These are phyloP conservation scores for Talaromyces adpressus DNA, from an alignment of 495 filamentous ascomycete species.

Conservation along the genomic window DNA sequence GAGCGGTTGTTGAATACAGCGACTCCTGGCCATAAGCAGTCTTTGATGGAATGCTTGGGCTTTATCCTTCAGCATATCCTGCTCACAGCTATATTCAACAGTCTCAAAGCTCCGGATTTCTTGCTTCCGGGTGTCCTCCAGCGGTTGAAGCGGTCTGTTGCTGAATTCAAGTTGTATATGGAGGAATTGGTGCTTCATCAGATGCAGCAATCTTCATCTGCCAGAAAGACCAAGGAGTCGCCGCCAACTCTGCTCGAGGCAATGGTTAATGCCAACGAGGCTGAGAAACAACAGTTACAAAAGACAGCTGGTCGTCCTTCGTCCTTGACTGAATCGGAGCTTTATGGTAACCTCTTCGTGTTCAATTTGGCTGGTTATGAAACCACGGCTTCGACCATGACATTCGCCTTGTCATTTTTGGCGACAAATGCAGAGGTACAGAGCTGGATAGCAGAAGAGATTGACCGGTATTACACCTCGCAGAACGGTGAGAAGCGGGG, in stretches of 20 bases:
- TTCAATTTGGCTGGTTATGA: conserved; percentile 48
- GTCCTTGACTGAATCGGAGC: conserved; percentile 22
- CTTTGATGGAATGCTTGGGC: not conserved
- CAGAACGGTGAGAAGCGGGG: not conserved
- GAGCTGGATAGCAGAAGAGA: not conserved
- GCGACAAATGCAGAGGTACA: not conserved
- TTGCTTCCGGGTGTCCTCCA: not conserved
- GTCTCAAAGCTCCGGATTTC: not conserved
- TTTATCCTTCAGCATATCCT: not conserved
- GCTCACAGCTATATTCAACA: not conserved
- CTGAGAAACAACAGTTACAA: not conserved
- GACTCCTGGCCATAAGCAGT: not conserved
- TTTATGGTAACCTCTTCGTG: conserved; percentile 42
- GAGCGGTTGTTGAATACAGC: not conserved
- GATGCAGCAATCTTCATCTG: not conserved
- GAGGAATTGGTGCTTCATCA: not conserved
- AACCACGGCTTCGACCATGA: conserved; percentile 37
- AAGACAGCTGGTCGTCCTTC: not conserved
- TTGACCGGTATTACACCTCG: not conserved
- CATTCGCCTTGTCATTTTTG: conserved; percentile 17
- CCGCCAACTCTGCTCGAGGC: not conserved
- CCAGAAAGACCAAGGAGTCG: not conserved
- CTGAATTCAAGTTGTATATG: not conserved
- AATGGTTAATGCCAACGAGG: not conserved
- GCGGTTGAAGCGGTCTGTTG: not conserved